These are phyloP conservation scores for Pezicula carpinea DNA, from an alignment of 2,329 filamentous ascomycete genomes.

Conservation along the genomic window DNA sequence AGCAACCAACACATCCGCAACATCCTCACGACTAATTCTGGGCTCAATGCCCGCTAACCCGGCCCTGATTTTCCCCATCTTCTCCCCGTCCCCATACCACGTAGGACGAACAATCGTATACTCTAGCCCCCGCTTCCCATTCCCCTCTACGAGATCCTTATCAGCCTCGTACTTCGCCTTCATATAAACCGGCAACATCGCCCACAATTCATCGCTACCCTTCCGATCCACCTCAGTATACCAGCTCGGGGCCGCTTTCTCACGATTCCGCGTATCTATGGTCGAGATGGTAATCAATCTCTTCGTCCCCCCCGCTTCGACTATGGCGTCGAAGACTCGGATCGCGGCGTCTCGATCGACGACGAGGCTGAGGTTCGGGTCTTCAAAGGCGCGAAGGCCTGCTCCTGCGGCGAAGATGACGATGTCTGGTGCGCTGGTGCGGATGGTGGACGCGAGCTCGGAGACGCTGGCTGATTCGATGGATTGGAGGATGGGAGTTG, in stretches of 20 bases:
- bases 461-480: constrained; percentile 34
- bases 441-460: constrained; percentile 34
- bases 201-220: constrained; percentile 34
- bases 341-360: constrained; percentile 43
- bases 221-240: constrained; percentile 35
- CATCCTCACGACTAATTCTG: constrained; percentile 38
- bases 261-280: constrained; percentile 37
- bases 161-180: constrained; percentile 39
- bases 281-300: constrained; percentile 43
- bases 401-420: constrained; percentile 32
- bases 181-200: constrained; percentile 34
- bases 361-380: constrained; percentile 35
- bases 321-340: constrained; percentile 39
- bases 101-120: constrained; percentile 43
- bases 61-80: constrained; percentile 34
- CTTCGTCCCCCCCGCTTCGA: constrained; percentile 31
- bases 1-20: constrained; percentile 37
- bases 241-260: constrained; percentile 36
- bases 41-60: constrained; percentile 36
- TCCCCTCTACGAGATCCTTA: constrained; percentile 32
- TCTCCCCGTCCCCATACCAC: constrained; percentile 33
- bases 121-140: constrained; percentile 32
- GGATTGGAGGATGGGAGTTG: constrained; percentile 37
- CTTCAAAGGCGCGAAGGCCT: constrained; percentile 21
- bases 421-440: constrained; percentile 26